phyloP scores from a whole-genome alignment of 805 yeast genomes.

The Starmerella gropengiesseri region DNA sequence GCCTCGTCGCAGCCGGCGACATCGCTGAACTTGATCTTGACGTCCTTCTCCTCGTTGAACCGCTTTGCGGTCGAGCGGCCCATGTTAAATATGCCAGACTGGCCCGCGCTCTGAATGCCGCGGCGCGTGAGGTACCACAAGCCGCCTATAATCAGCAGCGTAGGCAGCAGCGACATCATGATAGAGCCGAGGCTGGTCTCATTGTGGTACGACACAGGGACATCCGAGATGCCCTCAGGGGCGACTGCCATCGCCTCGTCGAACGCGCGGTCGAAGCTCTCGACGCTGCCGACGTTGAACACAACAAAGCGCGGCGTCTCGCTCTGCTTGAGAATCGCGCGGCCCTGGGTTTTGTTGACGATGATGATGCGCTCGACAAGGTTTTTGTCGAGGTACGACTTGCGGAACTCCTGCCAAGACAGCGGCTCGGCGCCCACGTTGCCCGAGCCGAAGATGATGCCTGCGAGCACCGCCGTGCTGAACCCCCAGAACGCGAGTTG shows the following conservation, averaged over 20 bases:
- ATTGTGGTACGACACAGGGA: slow-evolving; percentile 72
- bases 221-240: slow-evolving; percentile 39
- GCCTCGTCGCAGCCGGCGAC: slow-evolving; percentile 98
- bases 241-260: slow-evolving; percentile 64
- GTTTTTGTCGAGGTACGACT: slow-evolving; percentile 62
- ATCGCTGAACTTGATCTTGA: slow-evolving; percentile 78
- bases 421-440: slow-evolving; percentile 36
- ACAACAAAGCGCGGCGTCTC: slow-evolving; percentile 36
- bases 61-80: slow-evolving; percentile 86
- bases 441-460: slow-evolving; percentile 10
- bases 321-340: slow-evolving; percentile 46
- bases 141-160: slow-evolving; percentile 78
- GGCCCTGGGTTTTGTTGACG: slow-evolving; percentile 64
- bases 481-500: slow-evolving; percentile 22
- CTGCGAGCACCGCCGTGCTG: slow-evolving; percentile 19
- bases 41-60: slow-evolving; percentile 84
- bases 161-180: slow-evolving; percentile 72
- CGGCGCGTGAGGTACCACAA: slow-evolving; percentile 69
- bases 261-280: slow-evolving; percentile 70
- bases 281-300: slow-evolving; percentile 83
- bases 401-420: slow-evolving; percentile 85
- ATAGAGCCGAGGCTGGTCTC: slow-evolving; percentile 58
- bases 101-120: slow-evolving; percentile 51
- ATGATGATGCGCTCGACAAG: slow-evolving; percentile 64
- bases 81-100: slow-evolving; percentile 70